A percentile compares a stretch with the other conserved stretches of the same genome.
phyloP scores from a whole-genome alignment of 1,284 basidiomycete species.

The Ganoderma resinaceum region DNA sequence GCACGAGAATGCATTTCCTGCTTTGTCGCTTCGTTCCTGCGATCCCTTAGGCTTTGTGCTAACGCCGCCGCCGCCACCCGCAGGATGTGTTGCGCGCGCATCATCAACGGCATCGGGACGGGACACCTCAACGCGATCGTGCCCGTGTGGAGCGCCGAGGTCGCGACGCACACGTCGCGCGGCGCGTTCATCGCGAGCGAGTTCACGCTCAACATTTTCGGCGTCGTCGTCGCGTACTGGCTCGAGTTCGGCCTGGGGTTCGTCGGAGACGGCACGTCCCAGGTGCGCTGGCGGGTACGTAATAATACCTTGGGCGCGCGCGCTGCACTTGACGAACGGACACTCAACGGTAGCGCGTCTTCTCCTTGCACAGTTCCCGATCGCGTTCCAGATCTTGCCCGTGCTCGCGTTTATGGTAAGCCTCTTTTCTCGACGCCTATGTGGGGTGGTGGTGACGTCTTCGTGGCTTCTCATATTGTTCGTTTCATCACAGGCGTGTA shows the following conservation, averaged over 20 bases:
- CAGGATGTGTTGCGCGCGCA: slow-evolving; percentile 58
- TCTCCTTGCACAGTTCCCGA: slow-evolving; percentile 47
- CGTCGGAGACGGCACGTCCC: slow-evolving; percentile 50
- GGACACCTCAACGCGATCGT: slow-evolving; percentile 60
- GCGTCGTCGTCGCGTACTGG: slow-evolving; percentile 63
- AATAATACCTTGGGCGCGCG: neutral
- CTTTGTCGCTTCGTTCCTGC: neutral
- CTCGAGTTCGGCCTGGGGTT: slow-evolving; percentile 59
- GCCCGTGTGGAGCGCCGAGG: slow-evolving; percentile 58
- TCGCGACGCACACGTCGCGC: slow-evolving; percentile 53
- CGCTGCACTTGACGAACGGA: neutral
- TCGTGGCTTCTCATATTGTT: slow-evolving; percentile 8
- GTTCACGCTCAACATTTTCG: slow-evolving; percentile 55
- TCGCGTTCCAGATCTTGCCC: slow-evolving; percentile 57
- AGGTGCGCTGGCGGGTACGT: slow-evolving; percentile 52
- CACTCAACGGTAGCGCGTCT: slow-evolving; percentile 13
- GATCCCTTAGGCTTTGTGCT: neutral
- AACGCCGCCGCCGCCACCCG: neutral
- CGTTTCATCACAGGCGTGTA: slow-evolving; percentile 26
- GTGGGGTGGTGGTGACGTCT: neutral
- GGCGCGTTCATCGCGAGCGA: slow-evolving; percentile 48
- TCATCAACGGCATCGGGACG: slow-evolving; percentile 60
- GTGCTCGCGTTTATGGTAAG: slow-evolving; percentile 51
- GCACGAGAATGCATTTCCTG: neutral
- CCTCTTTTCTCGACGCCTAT: neutral